These are phyloP conservation scores for Ilex asprella DNA, from an alignment of 257 asterid genomes.

Conservation along the genomic window DNA sequence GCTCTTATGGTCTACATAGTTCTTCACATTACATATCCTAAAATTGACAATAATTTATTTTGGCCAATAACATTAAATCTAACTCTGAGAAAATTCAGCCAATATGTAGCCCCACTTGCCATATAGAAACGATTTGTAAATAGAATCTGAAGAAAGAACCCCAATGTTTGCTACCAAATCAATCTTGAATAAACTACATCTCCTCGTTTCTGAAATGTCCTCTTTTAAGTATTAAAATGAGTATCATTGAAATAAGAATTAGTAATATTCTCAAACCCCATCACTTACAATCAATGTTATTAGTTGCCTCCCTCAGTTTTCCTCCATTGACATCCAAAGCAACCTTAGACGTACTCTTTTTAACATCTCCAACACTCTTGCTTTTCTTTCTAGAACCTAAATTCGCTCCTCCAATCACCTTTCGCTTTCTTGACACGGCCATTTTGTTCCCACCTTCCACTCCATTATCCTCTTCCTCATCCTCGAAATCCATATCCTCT, in stretches of 20 bases:
- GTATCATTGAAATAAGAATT: background rate
- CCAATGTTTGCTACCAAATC: background rate
- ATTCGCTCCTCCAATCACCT: constrained; percentile 26
- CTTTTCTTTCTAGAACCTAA: constrained; percentile 42
- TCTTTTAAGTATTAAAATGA: too few relatives aligned
- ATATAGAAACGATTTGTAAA: background rate
- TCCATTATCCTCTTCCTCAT: constrained; percentile 32
- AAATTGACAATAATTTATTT: too few relatives aligned
- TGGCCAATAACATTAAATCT: too few relatives aligned
- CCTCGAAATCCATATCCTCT: constrained; percentile 57
- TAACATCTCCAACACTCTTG: constrained; percentile 28
- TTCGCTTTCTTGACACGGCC: constrained; percentile 37
- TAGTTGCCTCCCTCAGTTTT: constrained; percentile 24
- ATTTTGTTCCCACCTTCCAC: constrained; percentile 21
- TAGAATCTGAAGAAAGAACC: background rate
- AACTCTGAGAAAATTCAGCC: too few relatives aligned
- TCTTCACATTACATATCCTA: too few relatives aligned
- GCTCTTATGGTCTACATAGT: too few relatives aligned
- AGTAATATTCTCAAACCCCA: background rate
- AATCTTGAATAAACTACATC: background rate
- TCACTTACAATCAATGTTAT: constrained; percentile 47
- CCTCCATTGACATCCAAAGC: constrained; percentile 19
- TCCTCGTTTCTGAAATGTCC: too few relatives aligned
- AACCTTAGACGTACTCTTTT: constrained; percentile 22
- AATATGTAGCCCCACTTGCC: background rate